These are phyloP conservation scores for Apodospora peruviana DNA, from an alignment of 495 filamentous ascomycete genomes.

Conservation along the genomic window DNA sequence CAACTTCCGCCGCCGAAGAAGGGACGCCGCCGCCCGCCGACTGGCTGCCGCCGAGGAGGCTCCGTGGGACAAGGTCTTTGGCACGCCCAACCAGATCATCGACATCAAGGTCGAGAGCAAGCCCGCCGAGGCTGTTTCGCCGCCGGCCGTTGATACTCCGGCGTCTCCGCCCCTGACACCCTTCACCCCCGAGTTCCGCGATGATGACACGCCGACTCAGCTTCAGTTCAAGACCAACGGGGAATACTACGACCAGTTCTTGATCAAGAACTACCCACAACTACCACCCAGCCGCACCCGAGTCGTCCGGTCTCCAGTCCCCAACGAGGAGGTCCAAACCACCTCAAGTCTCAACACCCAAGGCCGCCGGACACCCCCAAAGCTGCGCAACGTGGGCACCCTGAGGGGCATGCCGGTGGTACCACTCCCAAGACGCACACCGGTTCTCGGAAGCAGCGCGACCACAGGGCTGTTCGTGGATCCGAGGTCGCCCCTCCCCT, in stretches of 20 bases:
- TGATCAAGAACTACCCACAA: not conserved
- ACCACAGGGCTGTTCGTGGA: not conserved
- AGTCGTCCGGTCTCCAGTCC: not conserved
- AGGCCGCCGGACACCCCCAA: not conserved
- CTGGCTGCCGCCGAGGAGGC: too few relatives aligned
- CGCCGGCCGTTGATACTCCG: not conserved
- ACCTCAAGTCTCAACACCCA: not conserved
- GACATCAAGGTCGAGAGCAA: not conserved
- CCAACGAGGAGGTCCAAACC: not conserved
- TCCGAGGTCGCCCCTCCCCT: not conserved
- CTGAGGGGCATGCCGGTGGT: not conserved
- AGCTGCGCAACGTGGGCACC: not conserved
- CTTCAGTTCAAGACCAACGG: not conserved
- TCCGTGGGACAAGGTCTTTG: too few relatives aligned
- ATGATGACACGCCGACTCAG: not conserved
- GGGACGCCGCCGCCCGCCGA: too few relatives aligned
- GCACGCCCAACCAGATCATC: not conserved
- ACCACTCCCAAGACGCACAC: too few relatives aligned
- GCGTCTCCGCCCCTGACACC: not conserved
- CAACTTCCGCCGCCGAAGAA: too few relatives aligned
- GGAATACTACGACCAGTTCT: conserved; percentile 1
- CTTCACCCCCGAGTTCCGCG: not conserved
- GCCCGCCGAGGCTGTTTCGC: not conserved
- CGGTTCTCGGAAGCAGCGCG: not conserved
- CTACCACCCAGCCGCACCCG: not conserved